Evolutionary conservation across 2,329 filamentous ascomycete genomes (phyloP).

Genomic region (Aspergillus brasiliensis): DNA sequence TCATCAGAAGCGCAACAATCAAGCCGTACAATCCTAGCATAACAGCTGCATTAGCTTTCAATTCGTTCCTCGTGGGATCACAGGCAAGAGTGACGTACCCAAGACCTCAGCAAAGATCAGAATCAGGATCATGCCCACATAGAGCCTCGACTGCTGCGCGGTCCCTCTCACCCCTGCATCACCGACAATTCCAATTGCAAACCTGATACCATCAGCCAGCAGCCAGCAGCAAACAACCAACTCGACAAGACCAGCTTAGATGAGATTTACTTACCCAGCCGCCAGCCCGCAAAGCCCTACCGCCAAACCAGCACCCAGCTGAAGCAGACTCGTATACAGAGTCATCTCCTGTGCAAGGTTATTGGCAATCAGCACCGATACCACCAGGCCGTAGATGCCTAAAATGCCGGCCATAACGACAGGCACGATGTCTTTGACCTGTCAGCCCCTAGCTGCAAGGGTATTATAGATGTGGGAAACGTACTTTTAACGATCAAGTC

Average conservation of each 20-base stretch:
- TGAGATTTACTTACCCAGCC: slow-evolving; percentile 56
- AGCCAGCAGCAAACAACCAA: not conserved
- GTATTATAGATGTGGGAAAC: slow-evolving; percentile 42
- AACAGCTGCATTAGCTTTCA: not conserved
- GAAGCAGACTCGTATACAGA: slow-evolving; percentile 80
- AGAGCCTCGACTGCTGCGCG: slow-evolving; percentile 63
- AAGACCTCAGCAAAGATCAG: slow-evolving; percentile 99
- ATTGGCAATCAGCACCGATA: slow-evolving; percentile 83
- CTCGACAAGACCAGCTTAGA: not conserved
- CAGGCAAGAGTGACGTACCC: slow-evolving; percentile 60
- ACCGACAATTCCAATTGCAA: slow-evolving; percentile 81
- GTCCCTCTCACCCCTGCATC: slow-evolving; percentile 56
- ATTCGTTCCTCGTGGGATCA: not conserved
- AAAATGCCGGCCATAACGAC: slow-evolving; percentile 99
- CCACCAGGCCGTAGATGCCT: slow-evolving; percentile 94
- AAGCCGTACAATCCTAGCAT: slow-evolving; percentile 7
- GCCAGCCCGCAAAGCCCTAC: slow-evolving; percentile 82
- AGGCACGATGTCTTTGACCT: slow-evolving; percentile 82
- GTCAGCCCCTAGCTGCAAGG: not conserved
- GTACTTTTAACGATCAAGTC: slow-evolving; percentile 99
- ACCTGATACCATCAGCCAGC: slow-evolving; percentile 48
- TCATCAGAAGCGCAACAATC: slow-evolving; percentile 9
- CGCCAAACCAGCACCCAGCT: slow-evolving; percentile 78
- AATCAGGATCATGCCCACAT: slow-evolving; percentile 97
- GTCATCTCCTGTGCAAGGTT: slow-evolving; percentile 70